phyloP scores from a whole-genome alignment of 1,284 basidiomycete genomes.

The Volvariella volvacea region DNA sequence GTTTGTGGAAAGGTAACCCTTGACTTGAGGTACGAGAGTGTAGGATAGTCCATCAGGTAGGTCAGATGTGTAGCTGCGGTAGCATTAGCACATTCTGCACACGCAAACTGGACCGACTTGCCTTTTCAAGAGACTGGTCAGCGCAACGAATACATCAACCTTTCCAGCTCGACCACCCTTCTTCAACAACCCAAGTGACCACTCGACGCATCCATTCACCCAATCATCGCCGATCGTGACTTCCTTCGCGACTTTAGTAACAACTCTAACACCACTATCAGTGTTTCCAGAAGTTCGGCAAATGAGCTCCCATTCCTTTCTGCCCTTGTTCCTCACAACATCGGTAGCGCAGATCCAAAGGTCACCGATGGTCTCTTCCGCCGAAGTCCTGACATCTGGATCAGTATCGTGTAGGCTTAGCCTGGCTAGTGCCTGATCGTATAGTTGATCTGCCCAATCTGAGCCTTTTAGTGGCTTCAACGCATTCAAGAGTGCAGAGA shows the following conservation, averaged over 20 bases:
- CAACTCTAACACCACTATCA: conserved; percentile 65
- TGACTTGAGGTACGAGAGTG: conserved; percentile 67
- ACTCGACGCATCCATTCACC: conserved; percentile 75
- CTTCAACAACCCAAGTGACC: conserved; percentile 72
- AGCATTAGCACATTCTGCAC: conserved; percentile 8
- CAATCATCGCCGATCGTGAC: conserved; percentile 67
- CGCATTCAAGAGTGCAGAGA: conserved; percentile 63
- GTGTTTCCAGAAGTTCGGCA: conserved; percentile 73
- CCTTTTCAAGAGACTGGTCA: conserved; percentile 71
- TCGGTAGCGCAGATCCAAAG: conserved; percentile 85
- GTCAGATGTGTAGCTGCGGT: conserved; percentile 51
- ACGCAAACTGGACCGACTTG: conserved; percentile 19
- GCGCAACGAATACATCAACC: conserved; percentile 73
- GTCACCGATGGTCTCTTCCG: conserved; percentile 80
- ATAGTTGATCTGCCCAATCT: conserved; percentile 65
- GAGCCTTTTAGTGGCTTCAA: conserved; percentile 52
- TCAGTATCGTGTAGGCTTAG: conserved; percentile 82
- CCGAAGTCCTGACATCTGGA: conserved; percentile 81
- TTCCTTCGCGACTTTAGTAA: conserved; percentile 64
- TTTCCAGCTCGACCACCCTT: conserved; percentile 79
- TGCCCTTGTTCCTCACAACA: conserved; percentile 48
- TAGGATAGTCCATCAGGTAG: conserved; percentile 58
- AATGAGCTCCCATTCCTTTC: conserved; percentile 76
- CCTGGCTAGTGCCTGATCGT: conserved; percentile 66
- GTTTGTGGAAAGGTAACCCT: conserved; percentile 60